A percentile compares a stretch with the other conserved stretches of the same genome.
These are phyloP conservation scores for Sporisorium iseilematis-ciliati DNA, from an alignment of 1,284 basidiomycete genomes.

Conservation along the genomic window DNA sequence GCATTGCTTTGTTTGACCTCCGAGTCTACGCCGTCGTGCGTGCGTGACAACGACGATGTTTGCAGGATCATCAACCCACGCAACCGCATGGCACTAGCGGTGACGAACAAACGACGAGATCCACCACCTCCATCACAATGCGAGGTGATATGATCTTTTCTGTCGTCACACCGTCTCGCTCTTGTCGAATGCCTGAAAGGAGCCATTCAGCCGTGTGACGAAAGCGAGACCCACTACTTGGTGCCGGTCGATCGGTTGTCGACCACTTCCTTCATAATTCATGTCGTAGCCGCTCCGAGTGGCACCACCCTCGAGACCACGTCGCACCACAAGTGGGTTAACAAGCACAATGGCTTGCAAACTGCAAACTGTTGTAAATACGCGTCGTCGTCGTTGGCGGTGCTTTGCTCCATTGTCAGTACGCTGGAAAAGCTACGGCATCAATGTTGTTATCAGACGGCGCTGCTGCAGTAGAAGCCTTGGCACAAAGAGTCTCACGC, in stretches of 20 bases:
- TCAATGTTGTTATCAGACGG: background rate
- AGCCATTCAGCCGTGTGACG: background rate
- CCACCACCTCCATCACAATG: too few species aligned
- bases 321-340: background rate
- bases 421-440: background rate
- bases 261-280: background rate
- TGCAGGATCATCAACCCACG: conserved; percentile 11
- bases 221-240: background rate
- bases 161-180: background rate
- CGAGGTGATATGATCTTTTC: too few species aligned
- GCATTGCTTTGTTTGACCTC: background rate
- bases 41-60: background rate
- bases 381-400: conserved; percentile 7
- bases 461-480: background rate
- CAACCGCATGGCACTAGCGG: background rate
- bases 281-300: background rate
- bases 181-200: background rate
- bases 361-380: background rate
- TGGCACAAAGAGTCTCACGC: background rate
- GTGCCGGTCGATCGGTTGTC: background rate
- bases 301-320: conserved; percentile 10
- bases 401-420: background rate
- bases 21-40: background rate
- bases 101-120: background rate
- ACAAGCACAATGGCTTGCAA: background rate